These are phyloP conservation scores for Camelina sativa DNA, from an alignment of 345 rosid species.

Conservation along the genomic window DNA sequence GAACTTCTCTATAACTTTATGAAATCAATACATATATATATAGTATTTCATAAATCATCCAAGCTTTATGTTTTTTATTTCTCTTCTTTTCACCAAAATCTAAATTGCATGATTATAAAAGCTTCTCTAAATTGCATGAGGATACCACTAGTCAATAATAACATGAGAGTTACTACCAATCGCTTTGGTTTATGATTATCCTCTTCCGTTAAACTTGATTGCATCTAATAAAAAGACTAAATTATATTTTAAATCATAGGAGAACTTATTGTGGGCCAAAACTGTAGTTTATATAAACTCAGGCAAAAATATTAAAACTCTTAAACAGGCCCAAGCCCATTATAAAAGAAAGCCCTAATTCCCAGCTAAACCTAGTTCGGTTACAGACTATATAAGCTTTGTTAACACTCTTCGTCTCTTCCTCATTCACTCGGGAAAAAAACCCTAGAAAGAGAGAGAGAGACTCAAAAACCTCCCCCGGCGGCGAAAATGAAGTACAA, in stretches of 20 bases:
- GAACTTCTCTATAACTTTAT: too few species aligned
- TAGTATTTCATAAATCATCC: background rate
- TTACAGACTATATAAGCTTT: slow-evolving; percentile 19
- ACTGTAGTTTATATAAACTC: background rate
- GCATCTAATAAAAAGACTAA: background rate
- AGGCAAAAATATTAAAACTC: background rate
- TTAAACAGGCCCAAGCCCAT: slow-evolving; percentile 7
- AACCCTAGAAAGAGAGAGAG: slow-evolving; percentile 21
- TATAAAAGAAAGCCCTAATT: background rate
- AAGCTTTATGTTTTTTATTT: background rate
- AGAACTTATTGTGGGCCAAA: background rate
- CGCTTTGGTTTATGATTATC: too few species aligned
- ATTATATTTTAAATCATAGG: too few species aligned
- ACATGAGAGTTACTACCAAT: too few species aligned
- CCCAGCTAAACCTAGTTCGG: slow-evolving; percentile 21
- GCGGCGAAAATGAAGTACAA: slow-evolving; percentile 74
- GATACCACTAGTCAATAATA: too few species aligned
- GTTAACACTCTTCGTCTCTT: background rate
- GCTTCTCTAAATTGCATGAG: slow-evolving; percentile 15
- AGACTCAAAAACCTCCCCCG: slow-evolving; percentile 13
- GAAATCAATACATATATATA: too few species aligned
- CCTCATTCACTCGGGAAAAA: slow-evolving; percentile 21
- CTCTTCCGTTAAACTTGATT: background rate
- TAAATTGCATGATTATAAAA: slow-evolving; percentile 2
- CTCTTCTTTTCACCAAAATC: background rate